Percentiles rank a stretch among this genome's conserved stretches.
These are phyloP conservation scores for Saccharomyces uvarum DNA, from an alignment of 1,139 yeast species.

Conservation along the genomic window DNA sequence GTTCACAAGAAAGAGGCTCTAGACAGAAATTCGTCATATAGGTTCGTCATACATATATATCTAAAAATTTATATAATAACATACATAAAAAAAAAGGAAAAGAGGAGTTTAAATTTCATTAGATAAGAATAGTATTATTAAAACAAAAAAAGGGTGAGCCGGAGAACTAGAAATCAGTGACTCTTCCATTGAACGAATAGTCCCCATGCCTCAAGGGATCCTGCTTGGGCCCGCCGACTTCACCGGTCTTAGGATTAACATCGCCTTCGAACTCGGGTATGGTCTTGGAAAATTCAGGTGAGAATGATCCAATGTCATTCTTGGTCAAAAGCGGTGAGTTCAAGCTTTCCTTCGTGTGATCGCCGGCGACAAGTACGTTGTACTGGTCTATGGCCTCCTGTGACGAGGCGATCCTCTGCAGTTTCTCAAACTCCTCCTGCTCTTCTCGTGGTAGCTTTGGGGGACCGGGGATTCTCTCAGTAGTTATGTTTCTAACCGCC, in stretches of 20 bases:
- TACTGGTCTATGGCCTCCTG: slow-evolving; percentile 76
- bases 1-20: background rate
- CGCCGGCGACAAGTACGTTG: slow-evolving; percentile 43
- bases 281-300: slow-evolving; percentile 64
- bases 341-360: slow-evolving; percentile 32
- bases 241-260: slow-evolving; percentile 87
- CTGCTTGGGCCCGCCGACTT: slow-evolving; percentile 96
- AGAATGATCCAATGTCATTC: slow-evolving; percentile 54
- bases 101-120: background rate
- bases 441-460: slow-evolving; percentile 79
- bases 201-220: slow-evolving; percentile 92
- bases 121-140: background rate
- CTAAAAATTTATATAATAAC: background rate
- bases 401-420: slow-evolving; percentile 74
- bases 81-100: background rate
- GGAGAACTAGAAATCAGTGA: slow-evolving; percentile 67
- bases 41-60: background rate
- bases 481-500: slow-evolving; percentile 8
- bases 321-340: slow-evolving; percentile 40
- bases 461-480: slow-evolving; percentile 54
- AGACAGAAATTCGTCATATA: background rate
- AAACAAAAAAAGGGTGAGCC: background rate
- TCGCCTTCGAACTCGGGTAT: slow-evolving; percentile 96
- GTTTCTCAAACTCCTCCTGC: slow-evolving; percentile 84
- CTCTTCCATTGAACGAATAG: slow-evolving; percentile 92